phyloP scores from a whole-genome alignment of 2,329 filamentous ascomycete genomes.

The Colletotrichum sublineola region DNA sequence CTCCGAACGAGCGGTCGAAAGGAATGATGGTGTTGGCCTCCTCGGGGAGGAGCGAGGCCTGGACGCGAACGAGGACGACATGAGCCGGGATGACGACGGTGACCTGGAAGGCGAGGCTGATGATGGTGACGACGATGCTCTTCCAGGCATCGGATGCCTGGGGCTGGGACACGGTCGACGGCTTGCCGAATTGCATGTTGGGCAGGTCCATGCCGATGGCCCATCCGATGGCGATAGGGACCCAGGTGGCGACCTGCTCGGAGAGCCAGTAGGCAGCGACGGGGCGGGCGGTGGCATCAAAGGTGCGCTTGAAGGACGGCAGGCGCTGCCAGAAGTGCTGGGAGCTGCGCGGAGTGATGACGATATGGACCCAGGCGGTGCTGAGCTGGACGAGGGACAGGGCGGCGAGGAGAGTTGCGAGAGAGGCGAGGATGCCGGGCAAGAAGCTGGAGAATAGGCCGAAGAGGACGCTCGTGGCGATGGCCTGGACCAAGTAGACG shows the following conservation, averaged over 20 bases:
- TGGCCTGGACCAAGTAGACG: conserved; percentile 58
- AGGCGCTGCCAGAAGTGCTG: conserved; percentile 78
- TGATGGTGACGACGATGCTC: conserved; percentile 58
- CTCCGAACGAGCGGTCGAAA: conserved; percentile 89
- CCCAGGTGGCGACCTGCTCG: conserved; percentile 61
- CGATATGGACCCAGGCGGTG: conserved; percentile 86
- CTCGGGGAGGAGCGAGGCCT: conserved; percentile 87
- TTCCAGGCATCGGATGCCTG: conserved; percentile 59
- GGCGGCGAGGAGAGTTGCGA: conserved; percentile 69
- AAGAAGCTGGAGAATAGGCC: conserved; percentile 60
- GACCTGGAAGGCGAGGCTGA: conserved; percentile 65
- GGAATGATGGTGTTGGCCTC: conserved; percentile 87
- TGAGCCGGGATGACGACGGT: conserved; percentile 80
- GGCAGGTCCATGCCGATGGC: conserved; percentile 59
- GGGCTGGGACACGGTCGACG: conserved; percentile 54
- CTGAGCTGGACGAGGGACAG: conserved; percentile 76
- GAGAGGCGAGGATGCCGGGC: conserved; percentile 58
- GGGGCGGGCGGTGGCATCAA: conserved; percentile 77
- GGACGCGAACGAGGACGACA: conserved; percentile 84
- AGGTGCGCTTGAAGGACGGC: conserved; percentile 72
- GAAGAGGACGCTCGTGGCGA: conserved; percentile 54
- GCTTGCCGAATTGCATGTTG: conserved; percentile 52
- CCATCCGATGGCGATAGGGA: conserved; percentile 57
- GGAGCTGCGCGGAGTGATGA: conserved; percentile 78
- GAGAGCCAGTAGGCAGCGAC: conserved; percentile 73